Evolutionary conservation across 768 basidiomycete genomes (phyloP).

Genomic region (Daedalea quercina): DNA sequence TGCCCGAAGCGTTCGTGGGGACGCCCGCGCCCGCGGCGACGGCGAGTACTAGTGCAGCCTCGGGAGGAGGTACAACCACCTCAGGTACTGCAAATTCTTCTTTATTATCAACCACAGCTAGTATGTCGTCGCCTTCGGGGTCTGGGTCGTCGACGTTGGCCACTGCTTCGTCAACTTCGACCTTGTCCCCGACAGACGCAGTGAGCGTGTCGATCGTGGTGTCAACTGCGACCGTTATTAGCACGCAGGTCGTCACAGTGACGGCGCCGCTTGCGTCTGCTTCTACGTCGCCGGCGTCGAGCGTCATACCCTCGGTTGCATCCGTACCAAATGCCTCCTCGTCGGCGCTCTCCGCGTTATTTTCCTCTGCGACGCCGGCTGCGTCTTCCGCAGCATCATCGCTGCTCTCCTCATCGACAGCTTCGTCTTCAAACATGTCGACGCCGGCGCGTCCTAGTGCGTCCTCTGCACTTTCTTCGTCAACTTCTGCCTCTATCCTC

Average conservation of each 20-base stretch:
- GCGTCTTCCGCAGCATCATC: neutral
- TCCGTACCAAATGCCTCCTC: neutral
- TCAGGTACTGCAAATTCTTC: constrained; percentile 1
- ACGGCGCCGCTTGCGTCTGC: constrained; percentile 7
- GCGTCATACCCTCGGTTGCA: neutral
- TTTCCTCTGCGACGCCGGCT: no score
- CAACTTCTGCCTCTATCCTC: neutral
- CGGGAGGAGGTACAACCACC: constrained; percentile 1
- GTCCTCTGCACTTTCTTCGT: neutral
- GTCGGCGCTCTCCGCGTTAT: neutral
- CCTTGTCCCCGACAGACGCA: neutral
- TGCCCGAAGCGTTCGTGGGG: neutral
- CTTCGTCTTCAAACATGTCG: neutral
- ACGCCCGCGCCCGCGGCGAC: neutral
- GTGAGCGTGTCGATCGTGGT: neutral
- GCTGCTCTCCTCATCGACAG: neutral
- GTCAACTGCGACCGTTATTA: constrained; percentile 16
- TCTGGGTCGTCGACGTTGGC: neutral
- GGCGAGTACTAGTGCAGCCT: constrained; percentile 1
- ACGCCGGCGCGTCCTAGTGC: neutral
- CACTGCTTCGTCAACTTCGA: neutral
- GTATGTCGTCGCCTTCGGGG: neutral
- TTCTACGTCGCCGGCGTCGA: neutral
- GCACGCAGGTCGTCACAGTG: constrained; percentile 20
- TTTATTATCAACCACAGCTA: neutral